A percentile compares a stretch with the other conserved stretches of the same genome.
Evolutionary conservation across 352 stramenopile genomes (phyloP).

Genomic region (Phytophthora crassamura): DNA sequence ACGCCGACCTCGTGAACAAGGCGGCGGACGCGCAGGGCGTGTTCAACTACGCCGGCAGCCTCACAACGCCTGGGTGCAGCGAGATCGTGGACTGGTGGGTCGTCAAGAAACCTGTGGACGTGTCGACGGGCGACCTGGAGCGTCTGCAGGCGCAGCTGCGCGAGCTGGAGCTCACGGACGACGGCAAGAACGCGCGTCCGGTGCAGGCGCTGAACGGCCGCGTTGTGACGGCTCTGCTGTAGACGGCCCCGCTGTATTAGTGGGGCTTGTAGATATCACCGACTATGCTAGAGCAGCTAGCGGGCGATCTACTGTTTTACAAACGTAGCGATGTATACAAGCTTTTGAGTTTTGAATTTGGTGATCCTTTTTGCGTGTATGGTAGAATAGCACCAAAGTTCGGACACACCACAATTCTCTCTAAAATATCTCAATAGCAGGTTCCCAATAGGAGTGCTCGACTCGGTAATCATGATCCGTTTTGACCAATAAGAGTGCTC

Average conservation of each 20-base stretch:
- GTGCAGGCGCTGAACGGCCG: slow-evolving; percentile 42
- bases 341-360: no score
- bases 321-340: no score
- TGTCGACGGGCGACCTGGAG: slow-evolving; percentile 36
- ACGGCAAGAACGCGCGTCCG: slow-evolving; percentile 39
- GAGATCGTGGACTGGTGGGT: slow-evolving; percentile 67
- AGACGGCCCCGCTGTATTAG: neutral
- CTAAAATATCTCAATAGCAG: no score
- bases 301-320: neutral
- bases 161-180: slow-evolving; percentile 30
- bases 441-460: no score
- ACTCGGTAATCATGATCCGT: no score
- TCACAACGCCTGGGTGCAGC: slow-evolving; percentile 51
- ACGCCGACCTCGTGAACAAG: slow-evolving; percentile 15
- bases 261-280: no score
- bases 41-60: slow-evolving; percentile 64
- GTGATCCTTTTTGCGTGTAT: no score
- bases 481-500: no score
- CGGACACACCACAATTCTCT: no score
- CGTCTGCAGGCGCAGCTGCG: slow-evolving; percentile 25
- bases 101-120: slow-evolving; percentile 43
- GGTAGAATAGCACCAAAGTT: no score
- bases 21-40: slow-evolving; percentile 1
- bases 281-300: neutral
- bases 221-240: slow-evolving; percentile 4